These are phyloP conservation scores for Globisporangium takayamanum DNA, from an alignment of 352 stramenopile species.

Conservation along the genomic window DNA sequence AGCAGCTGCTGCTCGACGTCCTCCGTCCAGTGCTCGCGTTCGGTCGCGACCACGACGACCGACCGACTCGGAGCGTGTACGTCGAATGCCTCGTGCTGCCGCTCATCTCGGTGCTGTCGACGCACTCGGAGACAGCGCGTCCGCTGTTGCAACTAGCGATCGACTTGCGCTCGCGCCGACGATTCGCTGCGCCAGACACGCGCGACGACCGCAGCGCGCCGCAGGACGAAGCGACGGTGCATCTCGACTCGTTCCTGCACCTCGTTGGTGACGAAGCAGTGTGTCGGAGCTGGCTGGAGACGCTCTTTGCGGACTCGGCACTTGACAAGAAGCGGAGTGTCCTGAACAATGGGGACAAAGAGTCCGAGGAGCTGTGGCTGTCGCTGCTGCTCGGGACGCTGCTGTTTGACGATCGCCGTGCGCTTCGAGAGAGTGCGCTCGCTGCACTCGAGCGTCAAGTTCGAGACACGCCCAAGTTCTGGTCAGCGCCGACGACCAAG, in stretches of 20 bases:
- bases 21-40: conserved; percentile 24
- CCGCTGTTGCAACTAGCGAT: conserved; percentile 36
- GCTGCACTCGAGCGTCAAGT: conserved; percentile 37
- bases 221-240: conserved; percentile 13
- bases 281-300: conserved; percentile 28
- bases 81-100: conserved; percentile 55
- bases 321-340: background rate
- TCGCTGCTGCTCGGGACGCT: conserved; percentile 29
- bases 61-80: conserved; percentile 28
- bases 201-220: background rate
- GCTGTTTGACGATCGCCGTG: conserved; percentile 26
- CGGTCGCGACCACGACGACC: conserved; percentile 7
- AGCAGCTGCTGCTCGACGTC: conserved; percentile 34
- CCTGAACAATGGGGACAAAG: background rate
- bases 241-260: conserved; percentile 25
- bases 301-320: conserved; percentile 21
- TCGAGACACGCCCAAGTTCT: conserved; percentile 16
- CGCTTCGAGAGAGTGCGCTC: conserved; percentile 17
- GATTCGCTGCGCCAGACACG: conserved; percentile 9
- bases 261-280: conserved; percentile 19
- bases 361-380: conserved; percentile 23
- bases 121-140: conserved; percentile 20
- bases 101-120: conserved; percentile 37
- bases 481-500: conserved; percentile 26
- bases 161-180: conserved; percentile 19